phyloP scores from a whole-genome alignment of 495 filamentous ascomycete species.

The Podospora didyma region DNA sequence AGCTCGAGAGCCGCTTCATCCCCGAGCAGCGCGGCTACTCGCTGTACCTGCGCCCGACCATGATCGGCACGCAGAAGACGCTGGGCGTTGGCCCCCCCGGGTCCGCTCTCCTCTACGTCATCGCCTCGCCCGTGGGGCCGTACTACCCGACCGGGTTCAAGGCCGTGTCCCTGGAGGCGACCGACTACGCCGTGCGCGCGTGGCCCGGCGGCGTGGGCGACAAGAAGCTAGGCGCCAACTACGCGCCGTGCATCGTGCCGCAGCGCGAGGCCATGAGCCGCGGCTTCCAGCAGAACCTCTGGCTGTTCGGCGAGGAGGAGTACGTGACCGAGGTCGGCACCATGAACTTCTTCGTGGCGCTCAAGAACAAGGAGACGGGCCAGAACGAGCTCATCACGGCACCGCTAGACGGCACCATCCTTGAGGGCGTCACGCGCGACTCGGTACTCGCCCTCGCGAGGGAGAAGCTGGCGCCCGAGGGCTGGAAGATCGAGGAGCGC shows the following conservation, averaged over 20 bases:
- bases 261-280: slow-evolving; percentile 84
- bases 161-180: slow-evolving; percentile 88
- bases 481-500: slow-evolving; percentile 83
- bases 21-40: slow-evolving; percentile 81
- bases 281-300: slow-evolving; percentile 96
- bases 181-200: slow-evolving; percentile 89
- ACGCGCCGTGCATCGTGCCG: slow-evolving; percentile 91
- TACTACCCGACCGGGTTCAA: slow-evolving; percentile 99
- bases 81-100: slow-evolving; percentile 89
- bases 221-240: slow-evolving; percentile 97
- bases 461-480: slow-evolving; percentile 76
- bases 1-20: slow-evolving; percentile 83
- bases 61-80: slow-evolving; percentile 94
- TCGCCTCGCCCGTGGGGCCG: slow-evolving; percentile 93
- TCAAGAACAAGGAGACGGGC: slow-evolving; percentile 77
- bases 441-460: slow-evolving; percentile 77
- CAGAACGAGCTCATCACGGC: slow-evolving; percentile 88
- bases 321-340: slow-evolving; percentile 95
- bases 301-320: slow-evolving; percentile 93
- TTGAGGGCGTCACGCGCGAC: slow-evolving; percentile 90
- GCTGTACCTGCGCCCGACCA: slow-evolving; percentile 88
- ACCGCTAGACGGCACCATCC: slow-evolving; percentile 93
- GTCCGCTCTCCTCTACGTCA: slow-evolving; percentile 85
- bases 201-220: slow-evolving; percentile 97
- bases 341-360: slow-evolving; percentile 91